Evolutionary conservation across 139 green algal species (phyloP), one percentile per base, ranked within the genome.

Genomic region (Chlamydomonas sp.): DNA sequence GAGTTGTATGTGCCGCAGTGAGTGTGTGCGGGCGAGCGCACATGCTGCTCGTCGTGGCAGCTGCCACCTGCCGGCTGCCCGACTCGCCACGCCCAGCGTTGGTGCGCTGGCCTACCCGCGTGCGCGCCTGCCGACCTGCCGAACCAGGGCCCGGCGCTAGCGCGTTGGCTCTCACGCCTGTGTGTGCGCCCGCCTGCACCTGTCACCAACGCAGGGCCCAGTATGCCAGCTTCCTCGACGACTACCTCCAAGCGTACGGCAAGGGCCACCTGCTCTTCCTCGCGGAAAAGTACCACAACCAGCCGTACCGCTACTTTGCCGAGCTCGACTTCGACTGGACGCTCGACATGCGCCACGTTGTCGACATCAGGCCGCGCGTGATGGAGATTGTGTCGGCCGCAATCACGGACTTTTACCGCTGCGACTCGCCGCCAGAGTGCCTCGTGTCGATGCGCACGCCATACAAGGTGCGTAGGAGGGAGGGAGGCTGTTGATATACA

Each of bases 251-350:
- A 16, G 54, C 54, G 24, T 64, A 36, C 54, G 34, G 16, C 8
- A 6, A 64, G 20, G 54, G 54, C 22, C 16, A 64, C 26, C 16
- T 36, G 22, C 8, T 64, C 10, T 36, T 33, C 26, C 54, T 64
- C 26, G 30, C 54, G 22, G 54, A 64, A 33, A 64, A 64, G 54
- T 64, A 64, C 54, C 34, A 64, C 16, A 22, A 33, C 54, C 24
- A 64, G 26, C 54, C 54, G 34, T 64, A 33, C 54, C 30, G 54
- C 31, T 66, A 48, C 59, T 66, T 66, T 43, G 31, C 26, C 8
- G 59, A 66, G 33, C 59, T 66, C 4, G 59, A 66, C 59, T 66
- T 66, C 43, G 59, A 66, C 26, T 66, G 59, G 59, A 43, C 5
- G 6, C 43, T 36, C 5, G 59, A 66, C 26, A 38, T 66, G 33